These are phyloP conservation scores for Thalia dealbata DNA, from an alignment of 176 grass and related monocot genomes.

Conservation along the genomic window DNA sequence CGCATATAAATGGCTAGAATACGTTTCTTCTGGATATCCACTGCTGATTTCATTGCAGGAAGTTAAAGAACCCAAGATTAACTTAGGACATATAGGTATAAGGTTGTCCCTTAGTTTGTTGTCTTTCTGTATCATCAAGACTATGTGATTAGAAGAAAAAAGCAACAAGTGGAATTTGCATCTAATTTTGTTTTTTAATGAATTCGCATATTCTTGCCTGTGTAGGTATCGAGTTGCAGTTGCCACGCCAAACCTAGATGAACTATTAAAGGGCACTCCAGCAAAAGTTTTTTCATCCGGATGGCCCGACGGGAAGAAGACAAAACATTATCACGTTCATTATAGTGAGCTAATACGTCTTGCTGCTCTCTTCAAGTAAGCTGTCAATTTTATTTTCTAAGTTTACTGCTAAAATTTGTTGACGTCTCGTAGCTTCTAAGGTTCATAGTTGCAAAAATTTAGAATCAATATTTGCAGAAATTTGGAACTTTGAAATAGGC, in stretches of 20 bases:
- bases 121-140: background rate
- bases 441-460: background rate
- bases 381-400: slow-evolving; percentile 9
- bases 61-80: background rate
- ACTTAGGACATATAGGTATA: background rate
- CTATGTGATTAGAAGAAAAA: background rate
- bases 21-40: background rate
- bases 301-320: slow-evolving; percentile 84
- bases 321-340: slow-evolving; percentile 64
- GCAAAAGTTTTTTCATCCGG: slow-evolving; percentile 59
- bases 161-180: too few species aligned
- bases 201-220: slow-evolving; percentile 9
- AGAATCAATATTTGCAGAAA: background rate
- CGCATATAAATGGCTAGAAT: background rate
- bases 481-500: background rate
- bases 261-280: slow-evolving; percentile 70
- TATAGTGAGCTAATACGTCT: slow-evolving; percentile 96
- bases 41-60: background rate
- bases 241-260: slow-evolving; percentile 73
- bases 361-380: slow-evolving; percentile 95
- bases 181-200: background rate
- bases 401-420: background rate
- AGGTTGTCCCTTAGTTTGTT: background rate
- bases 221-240: slow-evolving; percentile 86
- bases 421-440: background rate